Evolutionary conservation across 2,329 filamentous ascomycete species (phyloP).

Genomic region (Botrytis fragariae): DNA sequence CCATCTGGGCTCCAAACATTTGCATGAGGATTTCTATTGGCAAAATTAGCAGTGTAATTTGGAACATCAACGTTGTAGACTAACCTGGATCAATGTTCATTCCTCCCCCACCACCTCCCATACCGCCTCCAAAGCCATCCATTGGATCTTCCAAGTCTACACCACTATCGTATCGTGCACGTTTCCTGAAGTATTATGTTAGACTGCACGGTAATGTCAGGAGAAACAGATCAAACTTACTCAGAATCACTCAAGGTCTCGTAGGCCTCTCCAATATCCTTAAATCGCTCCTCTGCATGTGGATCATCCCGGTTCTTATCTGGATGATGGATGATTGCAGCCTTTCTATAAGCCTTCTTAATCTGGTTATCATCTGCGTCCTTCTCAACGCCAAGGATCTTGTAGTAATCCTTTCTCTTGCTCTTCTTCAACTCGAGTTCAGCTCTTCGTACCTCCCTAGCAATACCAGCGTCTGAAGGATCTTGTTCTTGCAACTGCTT

Average conservation of each 20-base stretch:
- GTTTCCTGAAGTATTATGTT: conserved; percentile 60
- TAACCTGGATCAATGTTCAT: conserved; percentile 41
- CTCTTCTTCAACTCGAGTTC: conserved; percentile 98
- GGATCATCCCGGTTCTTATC: conserved; percentile 94
- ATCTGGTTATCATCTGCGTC: conserved; percentile 80
- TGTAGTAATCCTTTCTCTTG: conserved; percentile 97
- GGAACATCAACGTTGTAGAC: not conserved
- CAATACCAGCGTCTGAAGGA: conserved; percentile 75
- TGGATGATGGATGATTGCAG: conserved; percentile 91
- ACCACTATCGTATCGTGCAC: conserved; percentile 85
- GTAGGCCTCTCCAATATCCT: conserved; percentile 96
- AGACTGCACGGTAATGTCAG: conserved; percentile 34
- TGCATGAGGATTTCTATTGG: conserved; percentile 37
- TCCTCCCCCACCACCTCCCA: conserved; percentile 48
- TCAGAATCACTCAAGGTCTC: conserved; percentile 92
- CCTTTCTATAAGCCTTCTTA: conserved; percentile 95
- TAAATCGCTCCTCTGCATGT: conserved; percentile 86
- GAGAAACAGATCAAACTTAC: conserved; percentile 52
- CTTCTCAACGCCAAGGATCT: conserved; percentile 87
- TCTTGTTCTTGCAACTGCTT: conserved; percentile 82
- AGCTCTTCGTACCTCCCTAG: conserved; percentile 82
- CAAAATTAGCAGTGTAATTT: not conserved
- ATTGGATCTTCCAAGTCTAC: conserved; percentile 85
- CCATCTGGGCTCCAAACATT: conserved; percentile 41
- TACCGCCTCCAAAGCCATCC: conserved; percentile 67